A percentile compares a stretch with the other conserved stretches of the same genome.
These are phyloP conservation scores for Mycena rebaudengoi DNA, from an alignment of 768 basidiomycete genomes.

Conservation along the genomic window DNA sequence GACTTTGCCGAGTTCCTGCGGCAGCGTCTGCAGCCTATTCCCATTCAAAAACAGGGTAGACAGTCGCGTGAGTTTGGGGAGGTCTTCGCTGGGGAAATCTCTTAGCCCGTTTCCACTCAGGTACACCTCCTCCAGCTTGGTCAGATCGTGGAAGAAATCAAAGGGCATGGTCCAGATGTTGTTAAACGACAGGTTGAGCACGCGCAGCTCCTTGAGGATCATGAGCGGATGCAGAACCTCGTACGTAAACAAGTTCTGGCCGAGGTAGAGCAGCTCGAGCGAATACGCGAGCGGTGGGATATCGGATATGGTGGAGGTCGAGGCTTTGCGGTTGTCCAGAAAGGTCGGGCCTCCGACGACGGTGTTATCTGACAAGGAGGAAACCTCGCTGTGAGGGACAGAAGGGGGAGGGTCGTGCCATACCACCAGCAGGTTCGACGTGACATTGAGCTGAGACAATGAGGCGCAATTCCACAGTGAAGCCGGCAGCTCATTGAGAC, in stretches of 20 bases:
- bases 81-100: constrained; percentile 88
- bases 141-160: constrained; percentile 76
- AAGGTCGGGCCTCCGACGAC: constrained; percentile 26
- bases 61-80: constrained; percentile 74
- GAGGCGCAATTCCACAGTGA: constrained; percentile 86
- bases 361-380: constrained; percentile 13
- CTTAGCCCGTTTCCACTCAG: constrained; percentile 95
- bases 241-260: constrained; percentile 88
- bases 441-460: constrained; percentile 80
- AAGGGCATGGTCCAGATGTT: constrained; percentile 89
- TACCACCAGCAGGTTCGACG: constrained; percentile 82
- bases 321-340: constrained; percentile 41
- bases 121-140: constrained; percentile 84
- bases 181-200: constrained; percentile 95
- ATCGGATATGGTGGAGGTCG: constrained; percentile 31
- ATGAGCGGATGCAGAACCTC: constrained; percentile 80
- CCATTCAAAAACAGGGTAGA: constrained; percentile 89
- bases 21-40: constrained; percentile 91
- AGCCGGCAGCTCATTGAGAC: constrained; percentile 76
- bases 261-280: constrained; percentile 83
- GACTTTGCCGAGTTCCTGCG: constrained; percentile 89
- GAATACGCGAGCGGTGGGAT: constrained; percentile 70
- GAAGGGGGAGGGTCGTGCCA: constrained; percentile 72
- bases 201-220: constrained; percentile 76
- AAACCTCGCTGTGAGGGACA: constrained; percentile 30